phyloP scores from a whole-genome alignment of 2,329 filamentous ascomycete genomes.

The Hortaea werneckii region DNA sequence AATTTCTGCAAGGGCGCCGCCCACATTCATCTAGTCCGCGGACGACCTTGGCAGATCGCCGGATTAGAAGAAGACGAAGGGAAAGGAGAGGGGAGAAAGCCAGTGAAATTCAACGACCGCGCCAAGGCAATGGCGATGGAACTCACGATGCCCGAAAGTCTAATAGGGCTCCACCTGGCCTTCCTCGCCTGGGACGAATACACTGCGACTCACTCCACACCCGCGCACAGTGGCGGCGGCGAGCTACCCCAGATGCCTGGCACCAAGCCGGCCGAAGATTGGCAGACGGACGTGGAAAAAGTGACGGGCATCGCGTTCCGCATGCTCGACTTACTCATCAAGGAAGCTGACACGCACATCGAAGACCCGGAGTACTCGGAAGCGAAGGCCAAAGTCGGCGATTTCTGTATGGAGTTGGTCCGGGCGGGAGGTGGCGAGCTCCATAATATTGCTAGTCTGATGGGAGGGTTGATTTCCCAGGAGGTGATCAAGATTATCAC shows the following conservation, averaged over 20 bases:
- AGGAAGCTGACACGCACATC: constrained; percentile 29
- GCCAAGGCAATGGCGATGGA: constrained; percentile 38
- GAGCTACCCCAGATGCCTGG: constrained; percentile 29
- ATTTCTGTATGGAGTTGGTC: constrained; percentile 40
- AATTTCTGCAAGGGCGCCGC: constrained; percentile 91
- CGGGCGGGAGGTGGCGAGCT: constrained; percentile 76
- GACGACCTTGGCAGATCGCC: constrained; percentile 42
- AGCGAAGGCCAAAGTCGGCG: constrained; percentile 26
- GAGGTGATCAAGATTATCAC: constrained; percentile 85
- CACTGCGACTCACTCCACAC: constrained; percentile 28
- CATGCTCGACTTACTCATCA: constrained; percentile 33
- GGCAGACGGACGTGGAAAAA: constrained; percentile 29
- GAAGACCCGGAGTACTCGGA: constrained; percentile 33
- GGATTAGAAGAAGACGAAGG: constrained; percentile 17
- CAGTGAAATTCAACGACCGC: constrained; percentile 26
- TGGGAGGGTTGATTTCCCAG: constrained; percentile 89
- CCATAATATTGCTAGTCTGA: constrained; percentile 81
- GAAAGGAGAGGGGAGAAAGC: constrained; percentile 7
- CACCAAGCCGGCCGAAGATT: constrained; percentile 17
- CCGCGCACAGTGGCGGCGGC: constrained; percentile 22
- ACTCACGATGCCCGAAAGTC: constrained; percentile 32
- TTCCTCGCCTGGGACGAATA: constrained; percentile 43
- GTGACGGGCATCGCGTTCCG: constrained; percentile 34
- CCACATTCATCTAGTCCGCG: constrained; percentile 79
- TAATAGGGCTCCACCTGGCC: constrained; percentile 40